Base-by-base conservation (phyloP, 202 grass and related monocot genomes). In the Panicum virgatum region DNA sequence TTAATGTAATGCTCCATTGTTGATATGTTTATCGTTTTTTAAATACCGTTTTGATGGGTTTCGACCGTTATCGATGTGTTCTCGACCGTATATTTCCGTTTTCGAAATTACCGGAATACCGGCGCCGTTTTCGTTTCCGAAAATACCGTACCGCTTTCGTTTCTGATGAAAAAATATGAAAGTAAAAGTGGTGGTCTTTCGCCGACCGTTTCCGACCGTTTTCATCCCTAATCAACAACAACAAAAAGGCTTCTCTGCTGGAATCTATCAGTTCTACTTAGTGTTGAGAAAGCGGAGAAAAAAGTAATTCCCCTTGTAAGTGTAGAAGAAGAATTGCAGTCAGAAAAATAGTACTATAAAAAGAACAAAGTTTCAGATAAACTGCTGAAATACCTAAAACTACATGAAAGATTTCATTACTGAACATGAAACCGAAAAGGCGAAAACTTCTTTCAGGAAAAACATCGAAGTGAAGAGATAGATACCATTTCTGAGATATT, bases 401-500 rank as follows among this genome's bases (percentile, higher is more conserved):
- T n/a, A 3, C 6, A 10, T 38, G 7, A 75, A 61, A 52, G 3
- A 51, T 61, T 66, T 80, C 19, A 38, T 72, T 47, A 48, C 53
- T 34, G 46, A 11, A 23, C 56, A 74, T 71, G 23, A 59, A 81
- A 60, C 16, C 69, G 29, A 46, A n/a, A n/a, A n/a, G n/a, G n/a
- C n/a, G n/a, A n/a, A 34, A 56, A 29, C 3, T 66, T 5, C 46
- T 40, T 30, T 5, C 13, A 40, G 20, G 38, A 29, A 19, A 62
- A 67, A 54, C 4, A 75, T 54, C 25, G 29, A 66, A 60, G 25
- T 47, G 52, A 53, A 69, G 81, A 71, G 56, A 39, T 12, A 60
- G 68, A 42, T 89, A 97, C 94, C 94, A 80, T 92, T 97, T 91
- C 86, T 93, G 46, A 97, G 87, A 77, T 93, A 97, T 79, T 97